Conservation (phyloP, 306 rosid genomes). For the Gleditsia sinensis region DNA sequence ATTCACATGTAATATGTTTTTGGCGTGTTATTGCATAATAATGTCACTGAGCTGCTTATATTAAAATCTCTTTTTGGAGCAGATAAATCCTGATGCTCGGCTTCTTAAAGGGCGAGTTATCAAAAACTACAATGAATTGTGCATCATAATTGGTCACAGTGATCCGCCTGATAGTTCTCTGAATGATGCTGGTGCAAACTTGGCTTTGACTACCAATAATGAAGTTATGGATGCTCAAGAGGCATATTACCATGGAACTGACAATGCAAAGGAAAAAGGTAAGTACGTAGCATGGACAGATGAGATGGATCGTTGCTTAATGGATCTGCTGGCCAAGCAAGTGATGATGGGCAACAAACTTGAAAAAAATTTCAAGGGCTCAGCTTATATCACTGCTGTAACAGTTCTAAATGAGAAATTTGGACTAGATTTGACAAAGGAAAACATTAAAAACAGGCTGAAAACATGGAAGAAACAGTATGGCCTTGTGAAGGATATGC, state of each 20-base stretch:
- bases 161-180: constrained; percentile 46
- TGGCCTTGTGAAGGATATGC: constrained; percentile 48
- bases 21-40: constrained; percentile 21
- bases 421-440: constrained; percentile 47
- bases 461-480: constrained; percentile 56
- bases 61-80: constrained; percentile 26
- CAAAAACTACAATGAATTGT: constrained; percentile 51
- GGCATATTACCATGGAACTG: constrained; percentile 33
- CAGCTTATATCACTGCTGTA: constrained; percentile 49
- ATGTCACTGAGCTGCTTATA: constrained; percentile 11
- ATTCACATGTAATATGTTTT: constrained; percentile 9
- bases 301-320: constrained; percentile 58
- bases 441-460: constrained; percentile 50
- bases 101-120: constrained; percentile 52
- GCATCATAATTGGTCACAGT: constrained; percentile 47
- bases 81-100: constrained; percentile 57
- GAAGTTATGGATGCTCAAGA: constrained; percentile 46
- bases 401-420: constrained; percentile 53
- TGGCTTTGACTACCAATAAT: constrained; percentile 40
- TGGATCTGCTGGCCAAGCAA: constrained; percentile 51
- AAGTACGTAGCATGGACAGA: constrained; percentile 52
- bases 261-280: constrained; percentile 38
- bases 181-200: constrained; percentile 30
- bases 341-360: constrained; percentile 58
- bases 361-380: constrained; percentile 51